Percentiles rank a stretch among this genome's conserved stretches.
phyloP scores from a whole-genome alignment of 306 rosid genomes.

The Comarum palustre region DNA sequence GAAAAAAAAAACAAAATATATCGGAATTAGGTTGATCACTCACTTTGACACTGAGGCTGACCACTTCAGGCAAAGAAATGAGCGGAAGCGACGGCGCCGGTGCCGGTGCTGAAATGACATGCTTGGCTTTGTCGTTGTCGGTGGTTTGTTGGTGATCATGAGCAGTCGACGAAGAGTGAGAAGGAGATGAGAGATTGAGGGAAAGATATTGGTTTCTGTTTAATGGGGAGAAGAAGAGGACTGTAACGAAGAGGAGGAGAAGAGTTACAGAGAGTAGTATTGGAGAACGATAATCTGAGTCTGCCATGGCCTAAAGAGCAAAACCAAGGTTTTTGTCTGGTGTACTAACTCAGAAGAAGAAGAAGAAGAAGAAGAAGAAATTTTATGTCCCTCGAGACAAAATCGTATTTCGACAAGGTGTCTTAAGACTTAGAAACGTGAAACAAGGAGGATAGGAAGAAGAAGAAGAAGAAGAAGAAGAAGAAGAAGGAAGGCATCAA shows the following conservation, averaged over 20 bases:
- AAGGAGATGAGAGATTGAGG: constrained; percentile 5
- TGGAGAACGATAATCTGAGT: background rate
- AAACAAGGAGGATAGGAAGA: background rate
- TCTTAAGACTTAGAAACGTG: background rate
- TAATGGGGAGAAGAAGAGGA: constrained; percentile 21
- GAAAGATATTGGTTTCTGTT: background rate
- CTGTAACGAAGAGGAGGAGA: background rate
- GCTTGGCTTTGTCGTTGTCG: background rate
- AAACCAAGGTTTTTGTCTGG: background rate
- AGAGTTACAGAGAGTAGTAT: background rate
- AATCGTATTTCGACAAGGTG: background rate
- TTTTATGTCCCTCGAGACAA: background rate
- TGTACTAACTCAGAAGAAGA: background rate
- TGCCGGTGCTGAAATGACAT: background rate
- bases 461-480: background rate
- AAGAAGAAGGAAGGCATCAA: no score
- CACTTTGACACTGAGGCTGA: background rate
- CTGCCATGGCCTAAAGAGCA: constrained; percentile 1
- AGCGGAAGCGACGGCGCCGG: background rate
- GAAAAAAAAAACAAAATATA: background rate
- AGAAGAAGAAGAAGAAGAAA: background rate
- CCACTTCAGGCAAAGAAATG: background rate
- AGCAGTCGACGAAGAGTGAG: background rate
- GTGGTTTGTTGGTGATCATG: background rate
- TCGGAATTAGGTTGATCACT: background rate